Percentiles rank a stretch among this genome's conserved stretches.
Conservation (phyloP, 805 yeast species). For the Ogataea paraovalis region DNA sequence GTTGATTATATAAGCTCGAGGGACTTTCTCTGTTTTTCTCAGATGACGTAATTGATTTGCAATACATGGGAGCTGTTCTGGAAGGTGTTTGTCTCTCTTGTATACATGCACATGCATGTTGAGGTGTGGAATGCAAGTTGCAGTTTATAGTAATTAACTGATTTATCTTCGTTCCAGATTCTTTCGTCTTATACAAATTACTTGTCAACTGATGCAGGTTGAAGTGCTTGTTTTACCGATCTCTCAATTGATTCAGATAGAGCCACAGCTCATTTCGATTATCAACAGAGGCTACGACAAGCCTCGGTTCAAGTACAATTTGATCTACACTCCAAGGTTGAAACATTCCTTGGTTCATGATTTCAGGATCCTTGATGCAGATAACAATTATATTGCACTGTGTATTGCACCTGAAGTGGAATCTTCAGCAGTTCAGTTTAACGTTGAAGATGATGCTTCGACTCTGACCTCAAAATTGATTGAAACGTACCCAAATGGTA, state of each 20-base stretch:
- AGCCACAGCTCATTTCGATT: constrained; percentile 25
- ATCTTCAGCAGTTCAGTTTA: neutral
- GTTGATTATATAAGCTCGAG: too few relatives aligned
- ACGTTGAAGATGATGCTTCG: constrained; percentile 21
- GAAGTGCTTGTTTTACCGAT: constrained; percentile 5
- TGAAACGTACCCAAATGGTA: constrained; percentile 9
- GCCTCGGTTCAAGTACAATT: constrained; percentile 39
- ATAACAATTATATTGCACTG: constrained; percentile 20
- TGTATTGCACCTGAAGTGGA: constrained; percentile 23
- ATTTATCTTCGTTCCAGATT: too few relatives aligned
- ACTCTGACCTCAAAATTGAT: constrained; percentile 17
- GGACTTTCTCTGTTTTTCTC: too few relatives aligned
- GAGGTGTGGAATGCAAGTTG: too few relatives aligned
- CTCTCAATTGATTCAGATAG: constrained; percentile 10
- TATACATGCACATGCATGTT: too few relatives aligned
- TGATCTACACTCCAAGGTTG: constrained; percentile 41
- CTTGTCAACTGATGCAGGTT: neutral
- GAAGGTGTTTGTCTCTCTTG: too few relatives aligned
- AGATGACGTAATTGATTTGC: too few relatives aligned
- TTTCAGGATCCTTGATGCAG: constrained; percentile 23
- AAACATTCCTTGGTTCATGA: constrained; percentile 26
- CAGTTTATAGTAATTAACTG: too few relatives aligned
- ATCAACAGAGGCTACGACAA: constrained; percentile 50
- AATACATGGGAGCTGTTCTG: too few relatives aligned
- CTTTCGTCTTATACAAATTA: too few relatives aligned